Evolutionary conservation across 106 monocot genomes (phyloP).

Genomic region (Apostasia shenzhenica): DNA sequence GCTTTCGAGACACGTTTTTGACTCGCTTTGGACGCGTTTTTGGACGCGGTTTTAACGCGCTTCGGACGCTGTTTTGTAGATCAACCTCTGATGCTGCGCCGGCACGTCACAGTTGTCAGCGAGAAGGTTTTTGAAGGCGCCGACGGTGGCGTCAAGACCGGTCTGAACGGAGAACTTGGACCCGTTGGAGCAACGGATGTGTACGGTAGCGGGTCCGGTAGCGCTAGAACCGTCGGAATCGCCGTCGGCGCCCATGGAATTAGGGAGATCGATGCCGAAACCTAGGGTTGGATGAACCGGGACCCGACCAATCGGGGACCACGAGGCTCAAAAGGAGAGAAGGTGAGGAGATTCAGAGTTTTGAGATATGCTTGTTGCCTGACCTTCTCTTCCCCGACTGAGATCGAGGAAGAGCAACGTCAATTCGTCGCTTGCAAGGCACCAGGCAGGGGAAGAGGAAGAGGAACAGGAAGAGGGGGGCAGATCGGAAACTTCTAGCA

Average conservation of each 20-base stretch:
- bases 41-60: no score
- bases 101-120: conserved; percentile 48
- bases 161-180: conserved; percentile 62
- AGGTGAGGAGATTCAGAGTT: not conserved
- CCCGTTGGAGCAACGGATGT: conserved; percentile 75
- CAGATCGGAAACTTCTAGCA: no score
- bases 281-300: not conserved
- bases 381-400: no score
- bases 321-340: not conserved
- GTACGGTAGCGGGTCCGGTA: conserved; percentile 24
- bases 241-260: conserved; percentile 25
- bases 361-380: not conserved
- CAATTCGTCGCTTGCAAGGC: no score
- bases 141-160: conserved; percentile 41
- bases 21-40: no score
- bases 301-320: not conserved
- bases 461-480: no score
- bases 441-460: no score
- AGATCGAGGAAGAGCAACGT: no score
- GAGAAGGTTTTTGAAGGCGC: conserved; percentile 39
- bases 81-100: conserved; percentile 66
- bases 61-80: no score
- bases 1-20: no score
- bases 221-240: conserved; percentile 11
- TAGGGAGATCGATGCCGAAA: not conserved